Base-by-base conservation (phyloP, 2,329 filamentous ascomycete species). In the Coniella lustricola region DNA sequence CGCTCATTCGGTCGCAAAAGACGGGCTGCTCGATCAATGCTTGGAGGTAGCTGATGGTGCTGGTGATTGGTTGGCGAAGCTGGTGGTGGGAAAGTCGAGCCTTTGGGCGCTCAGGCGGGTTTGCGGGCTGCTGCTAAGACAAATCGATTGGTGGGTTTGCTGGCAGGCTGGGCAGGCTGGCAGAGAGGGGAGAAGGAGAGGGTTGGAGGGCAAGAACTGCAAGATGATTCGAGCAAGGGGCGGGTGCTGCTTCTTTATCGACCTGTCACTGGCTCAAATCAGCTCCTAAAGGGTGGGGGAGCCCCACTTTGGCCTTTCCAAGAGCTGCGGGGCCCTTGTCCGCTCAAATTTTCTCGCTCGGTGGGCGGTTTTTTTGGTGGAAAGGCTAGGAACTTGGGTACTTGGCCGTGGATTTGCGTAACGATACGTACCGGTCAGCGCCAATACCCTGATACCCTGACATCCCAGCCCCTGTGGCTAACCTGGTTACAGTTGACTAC, bases 201-300 rank as follows among this genome's bases (percentile, higher is more conserved):
- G 43, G 21, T 35, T 35, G 22, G 35, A 39, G 16, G 20, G 22
- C 25, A 38, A 38, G 31, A 37, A 41, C 14, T 44, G 44, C 37
- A 51, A 51, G 49, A 48, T 51, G 49, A 51, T 51, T 51, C 49
- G 49, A 51, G 49, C 44, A 51, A 51, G 49, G 49, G 49, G 44
- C 44, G 49, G 49, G 46, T 41, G 44, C 18, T 17, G 37, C 46
- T 50, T 48, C 49, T 51, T 51, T 51, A 51, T 51, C 44, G 44
- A 40, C 25, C 34, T 51, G 49, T 51, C 44, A 51, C 40, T 48
- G 49, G 49, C 35, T 21, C 49, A 44, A 51, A 48, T 44, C 49
- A 51, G 49, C 44, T 39, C 16, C 16, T 18, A 2, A 25, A 16
- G 49, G 47, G 44, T 39, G 44, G 49, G 18, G 16, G 12, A 17